Evolutionary conservation across 306 rosid genomes (phyloP), one percentile per base, ranked within the genome.

Genomic region (Vicia faba): DNA sequence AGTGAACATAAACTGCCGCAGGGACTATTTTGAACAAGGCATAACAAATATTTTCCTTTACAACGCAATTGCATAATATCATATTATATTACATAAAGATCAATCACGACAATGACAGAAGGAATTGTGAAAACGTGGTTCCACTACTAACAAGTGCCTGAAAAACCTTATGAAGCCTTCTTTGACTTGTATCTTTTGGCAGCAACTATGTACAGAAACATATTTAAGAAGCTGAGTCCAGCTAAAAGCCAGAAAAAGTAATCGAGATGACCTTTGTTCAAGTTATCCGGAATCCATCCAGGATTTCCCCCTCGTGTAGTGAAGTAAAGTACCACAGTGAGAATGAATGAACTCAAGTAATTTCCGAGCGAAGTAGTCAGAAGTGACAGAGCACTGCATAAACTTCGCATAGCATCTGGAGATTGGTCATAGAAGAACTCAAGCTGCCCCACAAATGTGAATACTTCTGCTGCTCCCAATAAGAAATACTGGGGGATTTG

Each of bases 381-480:
- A 45, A 93, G 93, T 2, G 97, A 84, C 72, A 93, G 72, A 7
- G 99, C 99, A 39, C 97, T 90, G 75, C 99, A 93, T 62, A 93
- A 78, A 78, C 97, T 90, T 69, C 99, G 79, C 97, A 93, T 93
- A 0, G 97, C 99, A 54, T 93, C 99, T 0, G 97, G 99, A 38
- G 99, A 90, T 76, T 93, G 97, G 62, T 93, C 97, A 10, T 93
- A 90, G 83, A 93, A 93, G 84, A 93, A 93, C 85, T 93, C 96
- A 0, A 88, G 90, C 79, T 93, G 97, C 41, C 99, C 99, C 2
- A 93, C 80, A 43, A 88, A 90, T 16, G 95, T 90, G 79, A 66
- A 93, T 25, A 93, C 69, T 78, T 93, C 99, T 0, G 99, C 95
- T 1, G 96, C 96, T 0, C 98, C 97, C 71, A 89, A 44, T 84